Percentiles rank a stretch among this genome's conserved stretches.
phyloP scores from a whole-genome alignment of 129 eudicot species.

The Kitagawia praeruptora region DNA sequence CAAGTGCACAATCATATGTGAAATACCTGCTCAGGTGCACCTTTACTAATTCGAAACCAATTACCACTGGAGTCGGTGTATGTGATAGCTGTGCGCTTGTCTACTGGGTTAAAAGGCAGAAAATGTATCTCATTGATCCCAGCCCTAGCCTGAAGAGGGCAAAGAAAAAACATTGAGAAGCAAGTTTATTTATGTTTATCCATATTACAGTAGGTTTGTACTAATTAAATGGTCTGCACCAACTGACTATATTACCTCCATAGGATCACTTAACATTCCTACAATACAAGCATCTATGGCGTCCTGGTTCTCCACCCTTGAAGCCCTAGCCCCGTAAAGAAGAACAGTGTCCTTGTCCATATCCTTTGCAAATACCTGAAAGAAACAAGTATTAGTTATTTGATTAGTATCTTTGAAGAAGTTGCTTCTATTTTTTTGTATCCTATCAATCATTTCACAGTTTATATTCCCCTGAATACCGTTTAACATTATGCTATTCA shows the following conservation, averaged over 20 bases:
- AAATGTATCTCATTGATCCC: constrained; percentile 10
- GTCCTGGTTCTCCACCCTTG: constrained; percentile 9
- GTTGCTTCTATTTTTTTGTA: no score
- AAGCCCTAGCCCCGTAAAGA: constrained; percentile 10
- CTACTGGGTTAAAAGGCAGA: constrained; percentile 14
- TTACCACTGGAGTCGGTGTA: background rate
- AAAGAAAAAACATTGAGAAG: background rate
- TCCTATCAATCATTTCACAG: background rate
- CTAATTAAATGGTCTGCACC: background rate
- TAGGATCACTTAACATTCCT: constrained; percentile 10
- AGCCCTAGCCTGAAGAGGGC: background rate
- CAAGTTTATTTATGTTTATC: background rate
- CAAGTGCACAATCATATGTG: background rate
- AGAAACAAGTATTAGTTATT: background rate
- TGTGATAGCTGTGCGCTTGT: constrained; percentile 11
- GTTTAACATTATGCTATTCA: background rate
- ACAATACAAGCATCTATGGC: constrained; percentile 16
- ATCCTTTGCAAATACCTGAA: constrained; percentile 8
- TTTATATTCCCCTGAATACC: no score
- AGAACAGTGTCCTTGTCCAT: constrained; percentile 14
- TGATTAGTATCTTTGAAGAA: no score
- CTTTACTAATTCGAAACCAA: constrained; percentile 8
- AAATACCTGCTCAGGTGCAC: constrained; percentile 16
- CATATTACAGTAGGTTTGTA: background rate
- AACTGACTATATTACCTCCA: constrained; percentile 5